phyloP scores from a whole-genome alignment of 78 protist genomes.

The Dictyostelium intermedium region DNA sequence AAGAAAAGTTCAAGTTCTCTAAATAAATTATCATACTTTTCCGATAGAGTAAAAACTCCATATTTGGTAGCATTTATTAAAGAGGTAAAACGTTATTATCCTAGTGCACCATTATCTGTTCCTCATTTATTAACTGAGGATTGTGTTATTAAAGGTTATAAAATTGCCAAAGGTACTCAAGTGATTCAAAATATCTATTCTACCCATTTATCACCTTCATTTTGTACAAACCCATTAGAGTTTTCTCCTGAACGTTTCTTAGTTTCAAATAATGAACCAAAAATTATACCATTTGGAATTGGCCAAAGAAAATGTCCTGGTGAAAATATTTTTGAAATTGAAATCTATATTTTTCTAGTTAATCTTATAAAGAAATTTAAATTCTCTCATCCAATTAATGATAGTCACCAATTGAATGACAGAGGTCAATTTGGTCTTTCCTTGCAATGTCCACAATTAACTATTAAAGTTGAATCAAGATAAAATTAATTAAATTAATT shows the following conservation, averaged over 20 bases:
- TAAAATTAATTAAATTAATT: not conserved
- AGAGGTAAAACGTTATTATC: conserved; percentile 16
- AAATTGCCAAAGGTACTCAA: conserved; percentile 28
- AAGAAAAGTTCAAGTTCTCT: not conserved
- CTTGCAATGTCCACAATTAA: not conserved
- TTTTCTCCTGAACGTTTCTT: conserved; percentile 47
- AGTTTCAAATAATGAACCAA: not conserved
- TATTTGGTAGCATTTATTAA: not conserved
- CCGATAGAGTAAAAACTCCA: not conserved
- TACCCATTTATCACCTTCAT: not conserved
- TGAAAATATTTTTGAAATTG: conserved; percentile 21
- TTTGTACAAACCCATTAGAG: not conserved
- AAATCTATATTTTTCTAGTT: not conserved
- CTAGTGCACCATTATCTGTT: conserved; percentile 44
- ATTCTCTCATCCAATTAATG: not conserved
- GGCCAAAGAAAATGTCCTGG: conserved; percentile 43
- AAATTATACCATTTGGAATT: conserved; percentile 7
- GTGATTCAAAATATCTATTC: not conserved
- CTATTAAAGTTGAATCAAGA: conserved; percentile 9
- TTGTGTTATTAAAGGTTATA: not conserved
- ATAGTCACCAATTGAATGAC: not conserved
- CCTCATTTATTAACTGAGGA: conserved; percentile 25
- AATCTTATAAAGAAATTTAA: conserved; percentile 15
- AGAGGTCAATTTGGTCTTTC: not conserved
- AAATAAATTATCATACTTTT: not conserved